These are phyloP conservation scores for Oryza coarctata DNA, from an alignment of 176 grass and related monocot genomes.

Conservation along the genomic window DNA sequence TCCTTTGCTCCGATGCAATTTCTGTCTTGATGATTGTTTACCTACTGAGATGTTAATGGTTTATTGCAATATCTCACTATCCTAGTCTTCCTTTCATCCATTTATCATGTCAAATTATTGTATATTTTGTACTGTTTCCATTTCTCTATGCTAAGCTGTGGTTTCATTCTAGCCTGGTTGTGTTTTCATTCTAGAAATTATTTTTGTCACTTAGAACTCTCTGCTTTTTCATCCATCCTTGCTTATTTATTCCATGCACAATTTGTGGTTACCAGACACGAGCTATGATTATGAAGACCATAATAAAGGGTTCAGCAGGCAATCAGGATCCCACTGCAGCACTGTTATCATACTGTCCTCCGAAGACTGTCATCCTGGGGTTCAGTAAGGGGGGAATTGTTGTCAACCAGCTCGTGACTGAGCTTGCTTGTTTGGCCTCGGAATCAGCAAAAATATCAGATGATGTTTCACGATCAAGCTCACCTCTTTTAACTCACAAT, in stretches of 20 bases:
- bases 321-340: conserved; percentile 28
- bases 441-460: conserved; percentile 15
- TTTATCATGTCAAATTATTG: neutral
- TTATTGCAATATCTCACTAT: neutral
- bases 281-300: conserved; percentile 5
- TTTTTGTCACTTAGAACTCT: neutral
- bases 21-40: neutral
- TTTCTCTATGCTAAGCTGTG: neutral
- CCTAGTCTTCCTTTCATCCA: neutral
- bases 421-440: conserved; percentile 54
- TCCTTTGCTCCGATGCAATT: neutral
- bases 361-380: conserved; percentile 64
- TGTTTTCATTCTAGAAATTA: conserved; percentile 1
- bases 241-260: neutral
- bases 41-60: neutral
- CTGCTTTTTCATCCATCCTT: neutral
- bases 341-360: conserved; percentile 6
- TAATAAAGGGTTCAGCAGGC: conserved; percentile 29
- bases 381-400: conserved; percentile 95
- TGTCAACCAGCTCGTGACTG: conserved; percentile 74
- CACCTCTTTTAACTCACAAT: conserved; percentile 15
- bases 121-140: neutral
- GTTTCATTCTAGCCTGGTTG: neutral
- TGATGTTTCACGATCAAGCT: neutral
- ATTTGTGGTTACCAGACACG: conserved; percentile 51